Evolutionary conservation across 495 filamentous ascomycete species (phyloP), one percentile per base, ranked within the genome.

Genomic region (Corynascus novoguineensis): DNA sequence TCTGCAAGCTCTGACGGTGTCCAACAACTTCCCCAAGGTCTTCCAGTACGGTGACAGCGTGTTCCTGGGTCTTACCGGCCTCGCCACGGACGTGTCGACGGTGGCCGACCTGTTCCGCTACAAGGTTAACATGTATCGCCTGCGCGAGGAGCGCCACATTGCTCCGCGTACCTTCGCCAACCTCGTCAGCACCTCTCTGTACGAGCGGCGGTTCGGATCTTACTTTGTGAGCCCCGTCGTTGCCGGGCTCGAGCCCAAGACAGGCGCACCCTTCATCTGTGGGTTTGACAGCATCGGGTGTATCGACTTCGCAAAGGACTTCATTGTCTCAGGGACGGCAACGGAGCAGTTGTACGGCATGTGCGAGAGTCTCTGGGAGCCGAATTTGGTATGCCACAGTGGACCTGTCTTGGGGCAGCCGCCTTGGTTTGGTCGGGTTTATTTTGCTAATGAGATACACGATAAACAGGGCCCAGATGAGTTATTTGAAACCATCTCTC

Each of bases 1-100:
- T 60, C 86, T 97, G 72, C 95, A 98, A 80, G 80, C 95, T 65
- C 82, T 98, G 69, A 98, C 93, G 37, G 86, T 98, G 53, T 95
- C 90, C 69, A 97, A 97, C 84, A 96, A 97, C 85, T 97, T 96
- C 83, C 93, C 93, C 76, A 98, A 98, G 78, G 90, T 98, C 82
- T 97, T 97, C 85, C 83, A 87, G 72, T 97, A 95, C 81, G 91
- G 89, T 68, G 87, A 91, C 70, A 38, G 55, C 60, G 90, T 92
- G 62, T 96, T 95, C 74, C 86, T 98, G n/a, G 93, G 93, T 42
- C 82, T 98, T 41, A 97, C 95, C 4, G 93, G 93, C 28, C 87
- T 98, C 22, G 93, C 95, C 24, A 97, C 93, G 55, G 93, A 98
- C 73, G 89, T 98, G 38, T 82, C 83, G 32, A 97, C 95, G 58